Conservation (phyloP, 2,329 filamentous ascomycete genomes). For the Aspergillus sp. region DNA sequence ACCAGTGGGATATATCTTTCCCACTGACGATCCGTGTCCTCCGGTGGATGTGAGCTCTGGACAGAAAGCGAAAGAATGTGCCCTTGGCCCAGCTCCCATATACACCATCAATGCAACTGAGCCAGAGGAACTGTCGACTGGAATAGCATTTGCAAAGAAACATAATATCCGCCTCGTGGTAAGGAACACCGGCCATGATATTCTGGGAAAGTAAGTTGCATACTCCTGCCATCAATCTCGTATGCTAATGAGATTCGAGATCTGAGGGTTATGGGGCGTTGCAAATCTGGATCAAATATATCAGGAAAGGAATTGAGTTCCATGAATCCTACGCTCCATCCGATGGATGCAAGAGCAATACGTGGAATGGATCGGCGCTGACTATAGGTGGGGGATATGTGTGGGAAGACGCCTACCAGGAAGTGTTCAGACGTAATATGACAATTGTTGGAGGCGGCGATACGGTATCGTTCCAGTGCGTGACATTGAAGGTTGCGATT, state of each 20-base stretch:
- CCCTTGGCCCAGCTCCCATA: slow-evolving; percentile 23
- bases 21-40: slow-evolving; percentile 25
- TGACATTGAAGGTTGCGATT: too few relatives aligned
- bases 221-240: background rate
- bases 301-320: slow-evolving; percentile 27
- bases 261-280: slow-evolving; percentile 29
- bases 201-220: slow-evolving; percentile 11
- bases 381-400: slow-evolving; percentile 25
- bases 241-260: slow-evolving; percentile 6
- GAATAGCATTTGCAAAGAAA: slow-evolving; percentile 42
- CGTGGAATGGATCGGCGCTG: slow-evolving; percentile 33
- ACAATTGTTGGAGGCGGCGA: slow-evolving; percentile 30
- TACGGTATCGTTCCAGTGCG: slow-evolving; percentile 2
- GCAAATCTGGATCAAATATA: slow-evolving; percentile 29
- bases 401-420: slow-evolving; percentile 24
- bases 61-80: slow-evolving; percentile 20
- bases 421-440: slow-evolving; percentile 23
- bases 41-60: slow-evolving; percentile 21
- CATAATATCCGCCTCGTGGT: slow-evolving; percentile 52
- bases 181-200: slow-evolving; percentile 41
- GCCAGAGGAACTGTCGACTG: slow-evolving; percentile 20
- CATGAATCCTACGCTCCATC: slow-evolving; percentile 24
- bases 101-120: slow-evolving; percentile 29
- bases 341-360: slow-evolving; percentile 28
- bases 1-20: slow-evolving; percentile 27